Evolutionary conservation across 495 filamentous ascomycete species (phyloP), one percentile per base, ranked within the genome.

Genomic region (Polyplosphaeria fusca): DNA sequence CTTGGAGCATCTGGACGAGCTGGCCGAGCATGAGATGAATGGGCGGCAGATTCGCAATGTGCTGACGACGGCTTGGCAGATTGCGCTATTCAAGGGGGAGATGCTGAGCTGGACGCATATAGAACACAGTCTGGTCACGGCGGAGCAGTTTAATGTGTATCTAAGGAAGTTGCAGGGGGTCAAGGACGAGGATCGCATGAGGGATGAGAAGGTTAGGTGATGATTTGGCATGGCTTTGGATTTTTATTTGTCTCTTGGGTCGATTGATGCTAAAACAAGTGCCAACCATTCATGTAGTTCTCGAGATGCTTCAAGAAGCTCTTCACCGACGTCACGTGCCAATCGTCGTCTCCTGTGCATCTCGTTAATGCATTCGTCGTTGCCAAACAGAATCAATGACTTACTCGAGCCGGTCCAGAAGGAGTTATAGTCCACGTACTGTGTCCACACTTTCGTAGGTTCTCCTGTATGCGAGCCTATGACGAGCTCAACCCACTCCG

Each of bases 121-220:
- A 7, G 30, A 35, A 35, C 30, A 7, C 14, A 7, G 42, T 25
- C 20, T 46, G 16, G 42, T 5, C 14, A 46, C 3, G 11, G 42
- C 42, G 42, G 42, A 46, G 42, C 42, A 46, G 42, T 46, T 46
- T 5, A 46, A 22, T 25, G 20, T 4, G 16, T 7, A 46, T 19
- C 26, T 25, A n/a, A 46, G 20, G 22, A 24, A 25, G 16, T 7
- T 46, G 20, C 42, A 46, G 16, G 20, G 42, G 42, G 42, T 46
- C 22, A 46, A 23, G 16, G 42, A 46, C 42, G 23, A n/a, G 42
- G 42, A 46, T 22, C 42, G 42, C 12, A 23, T n/a, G 20, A 46
- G 42, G 20, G 42, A 22, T 46, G 20, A 46, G 42, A 46, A 46
- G 42, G 42, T 46, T 5, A 20, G 42, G 20, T 46, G 42, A 23